Evolutionary conservation across 768 basidiomycete genomes (phyloP), one percentile per base, ranked within the genome.

Genomic region (Termitomyces sp.): DNA sequence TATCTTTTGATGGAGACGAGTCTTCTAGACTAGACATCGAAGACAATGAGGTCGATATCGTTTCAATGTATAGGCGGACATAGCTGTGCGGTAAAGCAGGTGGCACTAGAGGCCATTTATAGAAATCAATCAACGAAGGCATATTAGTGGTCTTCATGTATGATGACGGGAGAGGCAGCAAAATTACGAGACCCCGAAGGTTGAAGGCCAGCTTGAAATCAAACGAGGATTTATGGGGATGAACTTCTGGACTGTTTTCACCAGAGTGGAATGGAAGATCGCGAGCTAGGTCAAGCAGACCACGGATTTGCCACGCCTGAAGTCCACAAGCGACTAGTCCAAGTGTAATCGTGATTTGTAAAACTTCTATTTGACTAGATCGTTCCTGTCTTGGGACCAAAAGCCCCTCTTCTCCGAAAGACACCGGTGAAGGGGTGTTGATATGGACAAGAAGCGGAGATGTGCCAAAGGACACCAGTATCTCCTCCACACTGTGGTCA

Each of bases 381-480:
- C 34, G 45, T 17, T 54, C 59, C 40, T 56, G 53, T 7, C 42
- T 54, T 52, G 54, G 17, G 21, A 25, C n/a, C n/a, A 25, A 28
- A 16, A n/a, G 37, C 37, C 25, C 43, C n/a, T 17, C 35, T 17
- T 11, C 43, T 17, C 5, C 55, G 37, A 32, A 16, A 35, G 57
- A 49, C 59, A 58, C 41, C 5, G 72, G 64, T 6, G 72, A 68
- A 43, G 82, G 79, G 0, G 82, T 86, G 34, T 69, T 71, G 19
- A 92, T 67, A 43, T 75, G 73, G 45, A 91, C 58, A 3, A 79
- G 66, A 48, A 92, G 75, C 19, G 90, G 83, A 30, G 85, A 80
- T 14, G 76, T 66, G 17, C 86, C 84, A 52, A 91, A 77, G 6
- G 85, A 86, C 14, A 90, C 54, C 9, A 93, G 60, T 8, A 70